Percentiles rank a stretch among this genome's conserved stretches.
These are phyloP conservation scores for Thymus quinquecostatus DNA, from an alignment of 257 asterid genomes.

Conservation along the genomic window DNA sequence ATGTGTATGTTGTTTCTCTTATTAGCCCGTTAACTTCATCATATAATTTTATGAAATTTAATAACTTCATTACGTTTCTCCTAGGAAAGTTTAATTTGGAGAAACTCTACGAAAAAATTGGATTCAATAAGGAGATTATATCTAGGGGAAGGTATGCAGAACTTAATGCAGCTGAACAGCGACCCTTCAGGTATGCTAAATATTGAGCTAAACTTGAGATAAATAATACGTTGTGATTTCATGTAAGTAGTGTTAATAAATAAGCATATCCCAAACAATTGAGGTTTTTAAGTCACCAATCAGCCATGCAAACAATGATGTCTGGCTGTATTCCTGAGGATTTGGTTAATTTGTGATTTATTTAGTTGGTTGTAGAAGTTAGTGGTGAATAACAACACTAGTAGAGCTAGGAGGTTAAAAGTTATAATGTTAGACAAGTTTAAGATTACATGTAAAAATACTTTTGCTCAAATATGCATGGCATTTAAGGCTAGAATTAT, in stretches of 20 bases:
- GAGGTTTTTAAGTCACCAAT: conserved; percentile 13
- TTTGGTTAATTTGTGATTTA: not conserved
- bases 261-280: not conserved
- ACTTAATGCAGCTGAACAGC: conserved; percentile 90
- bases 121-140: conserved; percentile 90
- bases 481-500: not conserved
- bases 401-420: not conserved
- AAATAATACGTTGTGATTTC: no score
- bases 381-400: not conserved
- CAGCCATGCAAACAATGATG: conserved; percentile 15
- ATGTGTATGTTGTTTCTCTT: not conserved
- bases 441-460: not conserved
- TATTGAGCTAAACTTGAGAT: not conserved
- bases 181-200: conserved; percentile 77
- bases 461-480: not conserved
- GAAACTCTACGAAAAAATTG: conserved; percentile 79
- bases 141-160: conserved; percentile 92
- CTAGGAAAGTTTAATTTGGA: conserved; percentile 90
- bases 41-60: conserved; percentile 7
- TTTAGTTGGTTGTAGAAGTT: not conserved
- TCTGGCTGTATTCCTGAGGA: not conserved
- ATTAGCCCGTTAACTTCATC: conserved; percentile 19
- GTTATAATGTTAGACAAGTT: not conserved
- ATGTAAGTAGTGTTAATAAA: not conserved
- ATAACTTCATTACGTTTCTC: conserved; percentile 34